Base-by-base conservation (phyloP, 106 monocot genomes). In the Triglochin maritima region DNA sequence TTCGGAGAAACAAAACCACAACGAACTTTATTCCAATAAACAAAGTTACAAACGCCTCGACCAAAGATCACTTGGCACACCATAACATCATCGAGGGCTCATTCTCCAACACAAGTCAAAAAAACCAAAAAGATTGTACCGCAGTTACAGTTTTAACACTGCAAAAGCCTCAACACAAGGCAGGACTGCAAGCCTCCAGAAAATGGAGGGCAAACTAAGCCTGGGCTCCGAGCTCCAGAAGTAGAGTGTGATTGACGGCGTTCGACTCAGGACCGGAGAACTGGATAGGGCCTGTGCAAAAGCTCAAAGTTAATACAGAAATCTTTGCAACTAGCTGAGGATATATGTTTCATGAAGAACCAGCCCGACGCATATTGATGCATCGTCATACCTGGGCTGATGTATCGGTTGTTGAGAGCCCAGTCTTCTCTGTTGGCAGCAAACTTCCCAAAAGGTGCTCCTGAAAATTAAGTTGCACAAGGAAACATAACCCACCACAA, bases 351-450 rank as follows among this genome's bases (percentile, higher is more conserved):
- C 29, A 1, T 29, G 29, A 29, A 29, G 0, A 29, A 29, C 29
- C 29, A 1, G 1, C 29, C 29, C 29, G 1, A 29, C 29, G 1
- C 29, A 29, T 29, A 29, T 29, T 29, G 29, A 29, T 29, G 29
- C n/a, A 57, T 6, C 8, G 42, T 59, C 5, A 29, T 77, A 86
- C 93, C 93, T 62, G 95, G 95, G 71, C 95, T 96, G 68, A 96
- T 83, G 79, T 96, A 96, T 60, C 85, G 74, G 72, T 96, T 96
- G 57, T 81, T 87, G 5, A 90, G 17, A 11, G 95, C 85, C 95
- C 95, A 96, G 41, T 96, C 95, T 54, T 96, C 90, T 42, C 88
- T 62, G 74, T 73, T 17, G 3, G 87, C 85, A 60, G 90, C 87
- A 77, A 87, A 96, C 74, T 84, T 90, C 55, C 53, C 74, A 50